Evolutionary conservation across 129 eudicot genomes (phyloP), one percentile per base, ranked within the genome.

Genomic region (Flaveria linearis): DNA sequence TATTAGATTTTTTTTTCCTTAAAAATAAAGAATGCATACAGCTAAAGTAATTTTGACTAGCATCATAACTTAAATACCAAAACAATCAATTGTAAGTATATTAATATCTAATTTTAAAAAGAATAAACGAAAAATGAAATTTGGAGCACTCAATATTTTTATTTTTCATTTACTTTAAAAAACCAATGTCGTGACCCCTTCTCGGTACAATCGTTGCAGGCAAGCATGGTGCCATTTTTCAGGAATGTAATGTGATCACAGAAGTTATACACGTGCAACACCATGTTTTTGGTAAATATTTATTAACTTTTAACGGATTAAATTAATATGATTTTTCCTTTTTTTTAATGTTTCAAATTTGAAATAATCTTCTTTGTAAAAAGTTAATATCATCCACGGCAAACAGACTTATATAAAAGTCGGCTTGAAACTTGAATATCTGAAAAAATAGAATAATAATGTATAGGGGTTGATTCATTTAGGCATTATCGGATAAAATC

Each of bases 241-340:
- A 78, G 82, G 82, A 78, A 78, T 78, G 82, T 78, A 78, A 72
- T 78, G 82, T 78, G 82, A 78, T 78, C 76, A 63, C 77, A 56
- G 76, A 70, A 78, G 82, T 47, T 71, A 69, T 49, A 71, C 82
- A 78, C 82, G 77, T 78, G 82, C 82, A 78, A 10, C 53, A 17
- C 63, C 71, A 47, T 69, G 20, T 58, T 68, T n/a, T 66, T n/a
- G 2, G 17, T 22, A 9, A 23, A 56, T 47, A 25, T 42, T 8
- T 62, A 23, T 74, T 61, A 58, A 58, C 41, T 61, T 61, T 61
- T 30, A 61, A 25, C 12, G 68, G 15, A 61, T 13, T 23, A 61
- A 11, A 60, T 60, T 26, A 11, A 26, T 26, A 58, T 58, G 2
- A 10, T 9, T 23, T 57, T 20, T 58, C 7, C 8, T 62, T 26